Conservation (phyloP, 345 rosid species). For the Lumnitzera racemosa region DNA sequence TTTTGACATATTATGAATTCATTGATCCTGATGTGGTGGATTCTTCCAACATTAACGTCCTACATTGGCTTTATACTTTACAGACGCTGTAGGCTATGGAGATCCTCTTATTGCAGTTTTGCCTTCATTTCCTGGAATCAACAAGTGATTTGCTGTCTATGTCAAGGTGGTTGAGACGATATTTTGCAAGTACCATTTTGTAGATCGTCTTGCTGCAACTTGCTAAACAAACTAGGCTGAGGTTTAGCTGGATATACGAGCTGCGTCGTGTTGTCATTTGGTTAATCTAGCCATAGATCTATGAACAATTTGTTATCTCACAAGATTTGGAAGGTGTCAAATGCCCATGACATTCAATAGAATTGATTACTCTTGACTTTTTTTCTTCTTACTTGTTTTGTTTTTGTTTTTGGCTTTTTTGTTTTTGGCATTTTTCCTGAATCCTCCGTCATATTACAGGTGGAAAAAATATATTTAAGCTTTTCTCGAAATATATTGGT, state of each 20-base stretch:
- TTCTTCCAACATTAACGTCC: neutral
- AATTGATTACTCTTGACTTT: no score
- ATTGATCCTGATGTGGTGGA: neutral
- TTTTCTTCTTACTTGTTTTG: no score
- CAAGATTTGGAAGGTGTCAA: no score
- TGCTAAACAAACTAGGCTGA: neutral
- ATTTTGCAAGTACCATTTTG: neutral
- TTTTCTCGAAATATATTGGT: no score
- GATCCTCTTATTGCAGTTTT: slow-evolving; percentile 83
- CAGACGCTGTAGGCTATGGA: slow-evolving; percentile 85
- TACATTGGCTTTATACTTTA: slow-evolving; percentile 3
- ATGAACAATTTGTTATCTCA: neutral
- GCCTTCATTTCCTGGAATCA: slow-evolving; percentile 69
- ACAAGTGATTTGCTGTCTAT: slow-evolving; percentile 18
- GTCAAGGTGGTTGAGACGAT: neutral
- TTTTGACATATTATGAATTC: neutral
- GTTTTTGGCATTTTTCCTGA: no score
- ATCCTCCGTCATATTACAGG: no score
- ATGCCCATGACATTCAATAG: no score
- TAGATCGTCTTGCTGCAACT: neutral
- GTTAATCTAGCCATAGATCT: slow-evolving; percentile 1
- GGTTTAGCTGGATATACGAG: neutral
- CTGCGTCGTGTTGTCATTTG: neutral
- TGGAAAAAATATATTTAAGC: no score
- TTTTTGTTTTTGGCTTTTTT: no score